Evolutionary conservation across 768 basidiomycete genomes (phyloP), one percentile per base, ranked within the genome.

Genomic region (Rhizopogon vesiculosus): DNA sequence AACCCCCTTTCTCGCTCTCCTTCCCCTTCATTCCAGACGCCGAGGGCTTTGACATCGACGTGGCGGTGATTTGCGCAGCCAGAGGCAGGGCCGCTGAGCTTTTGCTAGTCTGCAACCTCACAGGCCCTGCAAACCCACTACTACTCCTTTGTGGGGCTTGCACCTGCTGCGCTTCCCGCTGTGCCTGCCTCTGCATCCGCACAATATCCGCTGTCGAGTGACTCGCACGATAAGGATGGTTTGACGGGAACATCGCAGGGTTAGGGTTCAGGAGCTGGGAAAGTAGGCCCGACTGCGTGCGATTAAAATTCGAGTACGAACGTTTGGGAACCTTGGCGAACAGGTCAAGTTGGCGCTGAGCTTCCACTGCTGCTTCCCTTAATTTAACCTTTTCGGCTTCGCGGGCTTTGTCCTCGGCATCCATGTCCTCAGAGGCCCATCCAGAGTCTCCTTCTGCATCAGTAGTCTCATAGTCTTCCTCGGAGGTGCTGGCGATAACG

Each of bases 181-280:
- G 18, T 59, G 61, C 51, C 55, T 65, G 43, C 58, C 51, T 19
- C 53, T 59, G 53, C 56, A 56, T 63, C 56, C 43, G 49, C 8
- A 61, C 46, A 42, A 86, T 74, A 61, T 84, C 79, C 18, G 80
- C 77, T 16, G 72, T 70, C 7, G 78, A 76, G 54, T 75, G 78
- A 16, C 74, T 81, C 15, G 74, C 68, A 57, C 81, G 75, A 68
- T 83, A 86, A 2, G 85, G 81, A 66, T 85, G 86, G 41, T 73
- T 77, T 1, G 69, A 67, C 5, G 86, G 85, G 62, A 88, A 79
- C 31, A 83, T 72, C 12, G 73, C 64, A 18, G 85, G 84, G 62
- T 86, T 80, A 0, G 89, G 90, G 59, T 91, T 85, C 76, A 92
- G 76, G 42, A 92, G 70, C 66, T 82, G 82, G 28, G 81, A 81